phyloP scores from a whole-genome alignment of 768 basidiomycete species.

The Pleurotus platypus region DNA sequence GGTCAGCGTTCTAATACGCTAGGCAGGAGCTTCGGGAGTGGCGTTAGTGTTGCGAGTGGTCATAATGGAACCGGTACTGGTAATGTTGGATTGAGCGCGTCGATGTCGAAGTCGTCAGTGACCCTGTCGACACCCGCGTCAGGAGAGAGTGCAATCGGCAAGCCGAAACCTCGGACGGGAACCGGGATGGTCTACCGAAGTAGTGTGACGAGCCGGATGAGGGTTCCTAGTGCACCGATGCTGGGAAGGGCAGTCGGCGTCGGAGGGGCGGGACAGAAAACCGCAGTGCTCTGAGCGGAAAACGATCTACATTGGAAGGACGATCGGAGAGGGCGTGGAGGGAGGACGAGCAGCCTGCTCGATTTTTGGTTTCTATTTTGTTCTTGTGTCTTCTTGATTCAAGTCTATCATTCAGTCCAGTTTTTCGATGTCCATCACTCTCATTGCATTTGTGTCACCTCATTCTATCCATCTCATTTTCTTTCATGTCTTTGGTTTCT shows the following conservation, averaged over 20 bases:
- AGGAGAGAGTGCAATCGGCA: constrained; percentile 9
- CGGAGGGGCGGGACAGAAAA: background rate
- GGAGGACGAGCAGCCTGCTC: too few species aligned
- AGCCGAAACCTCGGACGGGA: constrained; percentile 57
- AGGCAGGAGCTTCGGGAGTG: background rate
- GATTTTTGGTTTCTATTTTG: too few species aligned
- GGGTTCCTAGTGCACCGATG: constrained; percentile 8
- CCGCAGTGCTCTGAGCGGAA: background rate
- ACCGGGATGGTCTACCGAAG: constrained; percentile 68
- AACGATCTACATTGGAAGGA: too few species aligned
- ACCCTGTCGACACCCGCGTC: background rate
- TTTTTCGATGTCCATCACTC: too few species aligned
- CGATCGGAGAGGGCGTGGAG: too few species aligned
- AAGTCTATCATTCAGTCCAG: too few species aligned
- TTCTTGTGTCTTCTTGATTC: too few species aligned
- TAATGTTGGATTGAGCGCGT: background rate
- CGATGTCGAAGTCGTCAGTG: constrained; percentile 5
- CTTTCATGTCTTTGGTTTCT: too few species aligned
- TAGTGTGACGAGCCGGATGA: constrained; percentile 12
- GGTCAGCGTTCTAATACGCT: background rate
- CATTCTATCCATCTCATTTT: too few species aligned
- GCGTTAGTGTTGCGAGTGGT: background rate
- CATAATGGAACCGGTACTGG: background rate
- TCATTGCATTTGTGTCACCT: too few species aligned
- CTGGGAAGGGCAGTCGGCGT: background rate